Evolutionary conservation across 768 basidiomycete genomes (phyloP), one percentile per base, ranked within the genome.

Genomic region (Lactifluus echinatus): DNA sequence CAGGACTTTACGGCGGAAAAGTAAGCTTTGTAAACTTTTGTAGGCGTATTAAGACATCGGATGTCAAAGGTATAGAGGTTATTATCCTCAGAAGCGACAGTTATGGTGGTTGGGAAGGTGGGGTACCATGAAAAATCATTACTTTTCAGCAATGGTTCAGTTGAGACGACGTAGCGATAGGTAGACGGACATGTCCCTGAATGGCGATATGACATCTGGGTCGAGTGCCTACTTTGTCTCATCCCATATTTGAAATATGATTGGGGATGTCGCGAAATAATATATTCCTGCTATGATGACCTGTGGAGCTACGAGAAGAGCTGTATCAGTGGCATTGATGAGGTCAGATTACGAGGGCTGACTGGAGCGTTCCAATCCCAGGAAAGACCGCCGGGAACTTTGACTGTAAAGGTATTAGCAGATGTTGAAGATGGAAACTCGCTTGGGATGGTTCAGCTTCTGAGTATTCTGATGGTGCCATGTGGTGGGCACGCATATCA

Each of bases 61-160:
- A 98, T 87, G 67, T 99, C 96, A 70, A 96, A 99, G 0, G 96
- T 97, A 70, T 98, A 98, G 24, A 98, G 78, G 66, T 97, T 96
- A 74, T 98, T 93, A 67, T 98, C 95, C 75, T 98, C 96, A 0
- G 94, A 97, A n/a, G 91, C 96, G 7, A 98, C 80, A 8, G 98
- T 81, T 37, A 97, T 74, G 3, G 85, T 76, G 0, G 94, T 97
- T 3, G 96, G 96, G 67, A 93, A 86, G 0, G 92, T 95, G 0
- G 96, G 96, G 28, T 93, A 97, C 94, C 94, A 99, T 14, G 92
- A 79, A 1, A 99, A 77, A 8, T 88, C 79, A 65, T 98, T 98
- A 64, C 84, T 84, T 64, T 82, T 85, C 85, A 97, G 92, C 82
- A 89, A 57, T 31, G 19, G 10, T 24, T 29, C 21, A 26, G 4